Percentiles rank a stretch among this genome's conserved stretches.
phyloP scores from a whole-genome alignment of 495 filamentous ascomycete genomes.

The Penicillium malachiteum region DNA sequence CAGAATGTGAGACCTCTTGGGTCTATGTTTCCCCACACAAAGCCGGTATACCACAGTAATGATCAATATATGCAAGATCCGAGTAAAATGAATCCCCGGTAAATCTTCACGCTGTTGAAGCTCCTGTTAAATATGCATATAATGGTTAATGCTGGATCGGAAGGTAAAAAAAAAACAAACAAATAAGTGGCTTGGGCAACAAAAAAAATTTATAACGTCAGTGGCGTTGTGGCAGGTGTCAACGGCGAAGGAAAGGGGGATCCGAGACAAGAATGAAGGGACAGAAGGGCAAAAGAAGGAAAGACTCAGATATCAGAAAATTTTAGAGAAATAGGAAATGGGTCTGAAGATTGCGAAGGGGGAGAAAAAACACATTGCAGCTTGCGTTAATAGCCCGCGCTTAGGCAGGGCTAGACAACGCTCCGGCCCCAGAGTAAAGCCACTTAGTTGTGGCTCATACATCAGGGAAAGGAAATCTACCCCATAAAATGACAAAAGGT shows the following conservation, averaged over 20 bases:
- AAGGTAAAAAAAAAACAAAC: not conserved
- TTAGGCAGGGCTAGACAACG: constrained; percentile 5
- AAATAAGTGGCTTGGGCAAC: not conserved
- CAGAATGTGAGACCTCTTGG: constrained; percentile 2
- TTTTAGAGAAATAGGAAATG: no score
- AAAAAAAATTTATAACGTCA: not conserved
- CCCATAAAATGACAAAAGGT: no score
- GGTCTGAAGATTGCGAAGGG: not conserved
- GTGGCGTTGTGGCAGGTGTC: not conserved
- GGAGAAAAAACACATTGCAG: not conserved
- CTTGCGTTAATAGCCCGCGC: not conserved
- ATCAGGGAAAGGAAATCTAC: not conserved
- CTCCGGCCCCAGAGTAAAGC: not conserved
- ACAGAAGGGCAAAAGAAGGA: not conserved
- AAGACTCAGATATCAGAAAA: not conserved
- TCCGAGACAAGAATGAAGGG: not conserved
- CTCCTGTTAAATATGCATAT: not conserved
- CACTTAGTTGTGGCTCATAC: constrained; percentile 3
- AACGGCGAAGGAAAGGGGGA: no score
- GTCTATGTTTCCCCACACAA: not conserved
- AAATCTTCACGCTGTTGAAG: not conserved
- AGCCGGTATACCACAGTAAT: not conserved
- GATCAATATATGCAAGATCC: not conserved
- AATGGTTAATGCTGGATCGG: not conserved
- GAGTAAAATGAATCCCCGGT: not conserved